Evolutionary conservation across 768 basidiomycete species (phyloP).

Genomic region (Tylopilus intermedius): DNA sequence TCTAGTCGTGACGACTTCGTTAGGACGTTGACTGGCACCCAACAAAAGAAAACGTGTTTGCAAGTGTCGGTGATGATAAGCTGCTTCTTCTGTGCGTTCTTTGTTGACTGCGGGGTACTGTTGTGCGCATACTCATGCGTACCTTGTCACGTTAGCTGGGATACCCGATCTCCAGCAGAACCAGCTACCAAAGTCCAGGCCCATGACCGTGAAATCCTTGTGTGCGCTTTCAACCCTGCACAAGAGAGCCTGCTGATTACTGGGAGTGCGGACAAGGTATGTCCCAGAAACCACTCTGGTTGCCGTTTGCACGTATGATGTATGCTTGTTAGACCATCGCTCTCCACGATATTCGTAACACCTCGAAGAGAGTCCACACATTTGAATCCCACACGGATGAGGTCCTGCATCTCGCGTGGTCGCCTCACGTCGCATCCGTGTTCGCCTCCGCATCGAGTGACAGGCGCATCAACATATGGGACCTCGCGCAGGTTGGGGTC

Average conservation of each 20-base stretch:
- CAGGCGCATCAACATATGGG: slow-evolving; percentile 92
- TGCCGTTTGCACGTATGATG: not conserved
- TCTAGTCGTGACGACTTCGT: not conserved
- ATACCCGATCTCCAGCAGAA: slow-evolving; percentile 70
- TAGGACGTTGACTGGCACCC: slow-evolving; percentile 98
- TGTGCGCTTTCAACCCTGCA: slow-evolving; percentile 86
- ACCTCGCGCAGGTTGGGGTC: slow-evolving; percentile 82
- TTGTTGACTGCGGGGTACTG: not conserved
- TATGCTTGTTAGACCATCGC: slow-evolving; percentile 60
- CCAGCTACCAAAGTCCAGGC: slow-evolving; percentile 73
- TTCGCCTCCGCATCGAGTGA: slow-evolving; percentile 96
- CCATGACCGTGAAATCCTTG: slow-evolving; percentile 86
- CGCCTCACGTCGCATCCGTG: slow-evolving; percentile 84
- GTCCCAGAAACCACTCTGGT: not conserved
- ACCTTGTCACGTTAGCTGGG: slow-evolving; percentile 64
- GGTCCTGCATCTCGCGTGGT: slow-evolving; percentile 92
- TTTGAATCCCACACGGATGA: slow-evolving; percentile 95
- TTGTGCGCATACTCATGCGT: slow-evolving; percentile 1
- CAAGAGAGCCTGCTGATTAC: slow-evolving; percentile 78
- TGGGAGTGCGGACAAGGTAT: slow-evolving; percentile 89
- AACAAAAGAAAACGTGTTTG: slow-evolving; percentile 76
- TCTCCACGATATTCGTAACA: slow-evolving; percentile 79
- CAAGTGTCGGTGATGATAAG: slow-evolving; percentile 94
- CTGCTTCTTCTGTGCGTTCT: slow-evolving; percentile 81
- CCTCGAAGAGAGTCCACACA: slow-evolving; percentile 74